phyloP scores from a whole-genome alignment of 345 rosid species.

The Cardiospermum halicacabum region DNA sequence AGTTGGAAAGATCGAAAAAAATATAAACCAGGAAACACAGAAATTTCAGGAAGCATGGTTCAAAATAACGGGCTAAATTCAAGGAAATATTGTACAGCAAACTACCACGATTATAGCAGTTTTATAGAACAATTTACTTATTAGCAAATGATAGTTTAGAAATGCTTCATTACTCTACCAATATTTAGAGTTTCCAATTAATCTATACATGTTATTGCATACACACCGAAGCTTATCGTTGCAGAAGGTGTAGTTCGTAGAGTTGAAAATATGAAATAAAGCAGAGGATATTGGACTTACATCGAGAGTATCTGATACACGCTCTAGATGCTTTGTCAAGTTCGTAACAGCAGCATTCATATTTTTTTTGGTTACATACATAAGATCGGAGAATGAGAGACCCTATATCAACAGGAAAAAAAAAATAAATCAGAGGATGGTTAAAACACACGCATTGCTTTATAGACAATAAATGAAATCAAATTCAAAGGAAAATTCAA shows the following conservation, averaged over 20 bases:
- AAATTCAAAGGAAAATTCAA: neutral
- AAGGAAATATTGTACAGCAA: neutral
- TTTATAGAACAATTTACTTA: neutral
- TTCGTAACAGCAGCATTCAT: constrained; percentile 78
- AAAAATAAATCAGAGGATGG: constrained; percentile 1
- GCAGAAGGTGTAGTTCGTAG: neutral
- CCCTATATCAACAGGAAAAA: constrained; percentile 47
- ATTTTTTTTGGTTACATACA: constrained; percentile 78
- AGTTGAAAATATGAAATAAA: constrained; percentile 13
- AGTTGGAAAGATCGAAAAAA: no score
- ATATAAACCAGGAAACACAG: no score
- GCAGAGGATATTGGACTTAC: constrained; percentile 42
- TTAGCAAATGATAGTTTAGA: constrained; percentile 3
- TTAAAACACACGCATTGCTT: constrained; percentile 7
- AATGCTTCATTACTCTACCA: neutral
- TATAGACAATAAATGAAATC: neutral
- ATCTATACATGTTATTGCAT: neutral
- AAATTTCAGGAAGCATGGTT: neutral
- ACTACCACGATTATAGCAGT: neutral
- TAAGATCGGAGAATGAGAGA: constrained; percentile 74
- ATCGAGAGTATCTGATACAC: constrained; percentile 68
- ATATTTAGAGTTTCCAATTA: neutral
- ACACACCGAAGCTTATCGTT: neutral
- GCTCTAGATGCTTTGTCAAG: constrained; percentile 77
- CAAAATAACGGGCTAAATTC: neutral